Evolutionary conservation across 306 rosid species (phyloP), one percentile per base, ranked within the genome.

Genomic region (Cicer judaicum): DNA sequence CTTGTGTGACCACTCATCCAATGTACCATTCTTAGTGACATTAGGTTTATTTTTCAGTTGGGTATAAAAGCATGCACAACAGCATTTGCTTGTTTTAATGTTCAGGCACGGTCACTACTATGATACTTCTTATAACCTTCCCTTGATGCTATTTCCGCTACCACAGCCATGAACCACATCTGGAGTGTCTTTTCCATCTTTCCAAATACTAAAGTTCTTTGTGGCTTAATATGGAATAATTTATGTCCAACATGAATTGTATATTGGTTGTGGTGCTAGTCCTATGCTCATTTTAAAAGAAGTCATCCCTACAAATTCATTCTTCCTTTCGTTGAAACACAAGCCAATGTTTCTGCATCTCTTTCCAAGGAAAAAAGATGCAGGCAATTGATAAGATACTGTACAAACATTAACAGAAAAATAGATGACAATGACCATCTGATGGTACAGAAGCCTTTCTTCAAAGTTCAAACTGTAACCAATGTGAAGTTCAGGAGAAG

Each of bases 211-310:
- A 43, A 93, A 91, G 36, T 73, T 76, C 88, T 73, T 63, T 82
- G 84, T 84, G 62, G 84, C 88, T 55, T 88, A 87, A 70, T 87
- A 91, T 77, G 90, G 92, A 59, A 89, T 87, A 55, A 76, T 87
- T 42, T 87, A 85, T 78, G 89, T 87, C 53, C 63, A 82, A 49
- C 83, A 88, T 70, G 93, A 85, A 38, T 73, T 87, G 36, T 91
- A 91, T 81, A 78, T 87, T 75, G 79, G 88, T 64, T 85, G 78
- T 84, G 93, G 84, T 41, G 90, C 88, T 47, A 36, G 74, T 49
- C 34, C 61, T 11, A 87, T 87, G 90, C 44, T 89, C 77, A 79
- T 84, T 64, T 73, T 87, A 76, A 90, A 87, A 83, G 89, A 91
- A 78, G 89, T 84, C 74, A 77, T 88, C 18, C 6, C 34, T 34